Evolutionary conservation across 2,329 filamentous ascomycete genomes (phyloP), one percentile per base, ranked within the genome.

Genomic region (Fusarium nanum): DNA sequence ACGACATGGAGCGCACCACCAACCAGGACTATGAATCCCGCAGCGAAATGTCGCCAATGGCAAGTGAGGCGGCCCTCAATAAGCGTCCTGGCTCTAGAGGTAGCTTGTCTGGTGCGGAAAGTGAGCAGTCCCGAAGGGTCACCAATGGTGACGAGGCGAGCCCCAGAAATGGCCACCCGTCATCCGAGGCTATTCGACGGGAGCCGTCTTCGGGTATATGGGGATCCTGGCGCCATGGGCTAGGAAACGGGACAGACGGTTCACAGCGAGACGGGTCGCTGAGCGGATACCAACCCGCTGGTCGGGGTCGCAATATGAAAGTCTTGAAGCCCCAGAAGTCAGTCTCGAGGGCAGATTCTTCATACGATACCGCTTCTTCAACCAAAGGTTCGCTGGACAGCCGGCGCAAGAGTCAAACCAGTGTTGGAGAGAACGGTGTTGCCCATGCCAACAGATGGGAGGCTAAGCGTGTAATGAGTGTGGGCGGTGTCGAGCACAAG

Each of bases 261-360:
- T 81, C 83, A 12, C 77, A 79, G n/a, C 86, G 84, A 60, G 87
- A 81, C 69, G 80, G 81, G 4, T 85, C 85, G 56, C 79, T 88
- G 70, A 90, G 89, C 73, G 89, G 90, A 27, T 93, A 93, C 76
- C 91, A 93, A 76, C 91, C 90, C 73, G 84, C 90, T 70, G 81
- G 89, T 76, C 84, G 89, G 49, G 81, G 83, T 18, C 88, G 92
- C 52, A 90, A 89, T 53, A 98, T 98, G 92, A 98, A 97, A 83
- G 91, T 98, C 3, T 84, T 98, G 55, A 93, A 94, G 76, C 90
- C 95, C 2, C 87, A 86, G 59, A 96, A 93, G 78, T 85, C 90
- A 8, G 81, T 81, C 23, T 87, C 90, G 1, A 83, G 83, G 62
- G 84, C 85, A 0, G 85, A 85, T 1, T 74, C 84, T 3, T 78